Percentiles rank a stretch among this genome's conserved stretches.
phyloP scores from a whole-genome alignment of 2,329 filamentous ascomycete species.

The Calonectria crousiana region DNA sequence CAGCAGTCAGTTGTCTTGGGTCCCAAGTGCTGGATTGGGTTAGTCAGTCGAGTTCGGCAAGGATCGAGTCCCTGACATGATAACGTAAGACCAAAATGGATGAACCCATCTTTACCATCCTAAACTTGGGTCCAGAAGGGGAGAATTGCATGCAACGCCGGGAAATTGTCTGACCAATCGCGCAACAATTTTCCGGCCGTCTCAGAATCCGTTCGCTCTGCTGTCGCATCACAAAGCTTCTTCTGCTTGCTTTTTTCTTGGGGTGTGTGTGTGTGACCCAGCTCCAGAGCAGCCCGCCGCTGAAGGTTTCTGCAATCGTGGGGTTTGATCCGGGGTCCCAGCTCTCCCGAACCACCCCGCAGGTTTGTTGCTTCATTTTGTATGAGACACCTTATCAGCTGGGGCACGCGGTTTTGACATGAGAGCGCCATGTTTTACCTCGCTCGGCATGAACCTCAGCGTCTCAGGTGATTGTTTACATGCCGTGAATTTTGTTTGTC shows the following conservation, averaged over 20 bases:
- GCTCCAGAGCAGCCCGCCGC: background rate
- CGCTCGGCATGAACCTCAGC: background rate
- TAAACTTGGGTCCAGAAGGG: background rate
- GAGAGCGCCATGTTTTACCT: background rate
- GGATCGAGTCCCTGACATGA: background rate
- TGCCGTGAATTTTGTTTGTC: background rate
- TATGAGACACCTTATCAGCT: background rate
- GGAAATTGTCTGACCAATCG: slow-evolving; percentile 2
- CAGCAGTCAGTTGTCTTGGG: background rate
- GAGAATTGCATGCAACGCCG: background rate
- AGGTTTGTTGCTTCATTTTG: background rate
- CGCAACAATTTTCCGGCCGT: background rate
- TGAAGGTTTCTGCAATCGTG: slow-evolving; percentile 1
- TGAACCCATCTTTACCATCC: background rate
- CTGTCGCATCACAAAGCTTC: background rate
- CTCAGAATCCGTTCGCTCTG: background rate
- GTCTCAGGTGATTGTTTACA: background rate
- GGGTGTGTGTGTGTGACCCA: background rate
- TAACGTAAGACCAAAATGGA: background rate
- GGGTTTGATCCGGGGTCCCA: background rate
- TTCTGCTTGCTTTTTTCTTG: too few species aligned
- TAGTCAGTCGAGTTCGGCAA: background rate
- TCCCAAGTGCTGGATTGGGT: background rate
- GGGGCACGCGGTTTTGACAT: background rate
- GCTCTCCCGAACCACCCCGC: background rate